Conservation (phyloP, 768 basidiomycete genomes). For the Suillus clintonianus region DNA sequence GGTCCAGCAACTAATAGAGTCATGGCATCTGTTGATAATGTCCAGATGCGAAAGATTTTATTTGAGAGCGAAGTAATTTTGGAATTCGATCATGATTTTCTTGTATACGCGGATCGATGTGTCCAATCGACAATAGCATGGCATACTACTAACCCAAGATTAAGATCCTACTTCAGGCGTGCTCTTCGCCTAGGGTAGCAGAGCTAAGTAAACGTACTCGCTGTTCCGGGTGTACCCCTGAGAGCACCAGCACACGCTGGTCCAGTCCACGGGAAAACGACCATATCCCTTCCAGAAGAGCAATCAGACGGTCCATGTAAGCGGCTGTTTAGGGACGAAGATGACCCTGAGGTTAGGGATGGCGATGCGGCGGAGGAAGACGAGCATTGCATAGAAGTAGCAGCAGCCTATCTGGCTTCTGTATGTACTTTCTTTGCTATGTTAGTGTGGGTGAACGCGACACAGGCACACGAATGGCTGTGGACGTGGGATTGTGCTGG, state of each 20-base stretch:
- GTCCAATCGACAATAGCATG: not conserved
- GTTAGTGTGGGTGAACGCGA: constrained; percentile 2
- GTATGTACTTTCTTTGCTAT: constrained; percentile 63
- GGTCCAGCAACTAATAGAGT: not conserved
- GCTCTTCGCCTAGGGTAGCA: not conserved
- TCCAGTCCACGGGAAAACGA: not conserved
- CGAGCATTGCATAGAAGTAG: constrained; percentile 52
- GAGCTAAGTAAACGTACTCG: not conserved
- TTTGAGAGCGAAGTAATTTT: not conserved
- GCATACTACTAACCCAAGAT: not conserved
- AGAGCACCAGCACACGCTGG: not conserved
- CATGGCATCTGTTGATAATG: not conserved
- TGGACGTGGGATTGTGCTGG: constrained; percentile 68
- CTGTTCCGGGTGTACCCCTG: not conserved
- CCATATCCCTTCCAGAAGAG: not conserved
- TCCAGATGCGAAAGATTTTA: not conserved
- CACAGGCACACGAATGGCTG: constrained; percentile 70
- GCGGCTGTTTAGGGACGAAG: constrained; percentile 19
- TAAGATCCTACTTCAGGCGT: not conserved
- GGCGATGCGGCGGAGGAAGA: constrained; percentile 39
- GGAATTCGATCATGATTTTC: not conserved
- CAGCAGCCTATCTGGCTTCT: constrained; percentile 54
- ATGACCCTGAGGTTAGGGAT: constrained; percentile 40
- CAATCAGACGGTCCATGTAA: constrained; percentile 10
- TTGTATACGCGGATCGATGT: not conserved